Conservation (phyloP, 2,329 filamentous ascomycete species). For the Aspergillus uvarum region DNA sequence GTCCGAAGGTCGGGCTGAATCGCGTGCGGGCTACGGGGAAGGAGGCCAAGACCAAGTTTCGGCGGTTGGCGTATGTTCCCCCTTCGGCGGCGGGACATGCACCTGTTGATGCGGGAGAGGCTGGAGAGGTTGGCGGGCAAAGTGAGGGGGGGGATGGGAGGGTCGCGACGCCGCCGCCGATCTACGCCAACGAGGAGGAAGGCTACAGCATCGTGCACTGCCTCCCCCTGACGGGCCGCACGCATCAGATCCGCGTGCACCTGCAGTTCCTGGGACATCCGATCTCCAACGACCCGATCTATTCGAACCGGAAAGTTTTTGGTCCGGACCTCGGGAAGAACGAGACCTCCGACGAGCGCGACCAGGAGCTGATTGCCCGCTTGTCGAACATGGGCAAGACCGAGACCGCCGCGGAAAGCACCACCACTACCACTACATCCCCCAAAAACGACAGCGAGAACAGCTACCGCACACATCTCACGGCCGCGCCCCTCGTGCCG, state of each 20-base stretch:
- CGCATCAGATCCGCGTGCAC: conserved; percentile 92
- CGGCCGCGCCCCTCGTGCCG: conserved; percentile 38
- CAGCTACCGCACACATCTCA: conserved; percentile 67
- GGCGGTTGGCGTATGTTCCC: conserved; percentile 87
- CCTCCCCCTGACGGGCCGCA: conserved; percentile 86
- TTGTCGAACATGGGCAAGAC: conserved; percentile 91
- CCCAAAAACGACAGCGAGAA: too few relatives aligned
- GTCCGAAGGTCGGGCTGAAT: conserved; percentile 91
- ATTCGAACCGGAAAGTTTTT: conserved; percentile 91
- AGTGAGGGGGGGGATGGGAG: conserved; percentile 24
- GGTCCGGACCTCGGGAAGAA: conserved; percentile 71
- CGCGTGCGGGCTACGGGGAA: conserved; percentile 93
- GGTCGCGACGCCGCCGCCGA: conserved; percentile 35
- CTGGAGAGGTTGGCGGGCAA: conserved; percentile 23
- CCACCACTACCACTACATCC: conserved; percentile 54
- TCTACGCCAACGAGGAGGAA: conserved; percentile 49
- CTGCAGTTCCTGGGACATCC: conserved; percentile 92
- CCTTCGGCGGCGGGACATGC: conserved; percentile 19
- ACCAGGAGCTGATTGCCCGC: conserved; percentile 85
- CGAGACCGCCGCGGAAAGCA: conserved; percentile 80
- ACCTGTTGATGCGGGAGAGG: too few relatives aligned
- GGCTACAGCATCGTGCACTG: conserved; percentile 96
- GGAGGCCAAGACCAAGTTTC: conserved; percentile 85
- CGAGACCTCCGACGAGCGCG: conserved; percentile 68
- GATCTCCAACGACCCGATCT: conserved; percentile 96